These are phyloP conservation scores for Oxytropis ochrocephala DNA, from an alignment of 306 rosid species.

Conservation along the genomic window DNA sequence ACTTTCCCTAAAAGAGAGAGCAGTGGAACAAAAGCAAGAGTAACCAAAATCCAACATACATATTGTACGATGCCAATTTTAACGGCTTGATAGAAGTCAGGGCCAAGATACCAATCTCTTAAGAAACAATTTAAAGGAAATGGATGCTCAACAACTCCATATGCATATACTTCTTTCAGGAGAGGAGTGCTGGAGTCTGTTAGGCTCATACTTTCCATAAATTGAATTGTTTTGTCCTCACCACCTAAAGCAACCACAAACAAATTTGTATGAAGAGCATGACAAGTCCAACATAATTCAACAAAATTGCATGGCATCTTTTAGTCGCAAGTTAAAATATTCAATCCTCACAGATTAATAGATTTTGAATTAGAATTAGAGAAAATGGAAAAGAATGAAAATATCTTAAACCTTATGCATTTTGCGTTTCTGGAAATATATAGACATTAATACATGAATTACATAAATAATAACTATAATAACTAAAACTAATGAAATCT, in stretches of 20 bases:
- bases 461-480: conserved; percentile 9
- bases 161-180: conserved; percentile 63
- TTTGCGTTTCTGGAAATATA: neutral
- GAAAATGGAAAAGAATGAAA: neutral
- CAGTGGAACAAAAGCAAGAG: conserved; percentile 17
- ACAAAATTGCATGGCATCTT: neutral
- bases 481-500: conserved; percentile 3
- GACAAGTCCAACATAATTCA: neutral
- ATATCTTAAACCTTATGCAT: neutral
- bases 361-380: conserved; percentile 1
- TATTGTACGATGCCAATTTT: conserved; percentile 98
- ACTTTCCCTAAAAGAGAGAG: neutral
- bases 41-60: conserved; percentile 55
- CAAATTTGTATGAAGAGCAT: neutral
- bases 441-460: neutral
- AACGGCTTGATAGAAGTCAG: conserved; percentile 88
- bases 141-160: conserved; percentile 96
- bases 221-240: conserved; percentile 80
- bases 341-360: conserved; percentile 1
- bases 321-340: neutral
- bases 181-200: conserved; percentile 72
- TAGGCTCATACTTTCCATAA: conserved; percentile 70
- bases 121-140: conserved; percentile 78
- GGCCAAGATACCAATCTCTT: conserved; percentile 89
- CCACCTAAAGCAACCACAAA: conserved; percentile 59